Evolutionary conservation across 441 rosid species (phyloP).

Genomic region (Viola pubescens): DNA sequence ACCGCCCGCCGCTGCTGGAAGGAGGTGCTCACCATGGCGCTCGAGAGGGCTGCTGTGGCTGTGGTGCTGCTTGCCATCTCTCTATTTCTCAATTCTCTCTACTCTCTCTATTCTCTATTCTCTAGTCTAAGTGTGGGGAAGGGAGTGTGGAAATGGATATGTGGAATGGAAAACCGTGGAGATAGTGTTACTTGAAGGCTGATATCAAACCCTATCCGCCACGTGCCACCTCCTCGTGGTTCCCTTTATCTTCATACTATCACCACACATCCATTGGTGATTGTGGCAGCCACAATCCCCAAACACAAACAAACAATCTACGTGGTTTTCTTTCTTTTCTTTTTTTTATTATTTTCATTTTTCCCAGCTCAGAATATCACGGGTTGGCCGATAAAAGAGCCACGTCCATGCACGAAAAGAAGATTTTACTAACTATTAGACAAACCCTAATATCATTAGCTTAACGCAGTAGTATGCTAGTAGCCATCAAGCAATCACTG

Average conservation of each 20-base stretch:
- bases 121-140: neutral
- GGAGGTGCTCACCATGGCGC: conserved; percentile 53
- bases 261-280: conserved; percentile 19
- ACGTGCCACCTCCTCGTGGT: conserved; percentile 47
- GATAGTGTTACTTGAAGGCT: conserved; percentile 12
- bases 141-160: neutral
- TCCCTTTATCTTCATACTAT: conserved; percentile 42
- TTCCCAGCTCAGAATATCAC: neutral
- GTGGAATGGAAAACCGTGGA: conserved; percentile 17
- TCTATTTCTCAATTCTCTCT: conserved; percentile 7
- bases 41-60: conserved; percentile 45
- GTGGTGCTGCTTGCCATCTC: conserved; percentile 33
- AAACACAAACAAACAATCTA: too few relatives aligned
- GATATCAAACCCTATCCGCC: conserved; percentile 33
- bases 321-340: neutral
- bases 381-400: too few relatives aligned
- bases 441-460: too few relatives aligned
- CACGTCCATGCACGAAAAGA: too few relatives aligned
- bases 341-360: neutral
- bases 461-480: too few relatives aligned
- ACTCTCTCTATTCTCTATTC: neutral
- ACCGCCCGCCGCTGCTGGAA: conserved; percentile 43
- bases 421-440: too few relatives aligned
- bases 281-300: conserved; percentile 37
- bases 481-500: too few relatives aligned